A percentile compares a stretch with the other conserved stretches of the same genome.
These are phyloP conservation scores for Hsuehochloa calcarea DNA, from an alignment of 176 grass and related monocot genomes.

Conservation along the genomic window DNA sequence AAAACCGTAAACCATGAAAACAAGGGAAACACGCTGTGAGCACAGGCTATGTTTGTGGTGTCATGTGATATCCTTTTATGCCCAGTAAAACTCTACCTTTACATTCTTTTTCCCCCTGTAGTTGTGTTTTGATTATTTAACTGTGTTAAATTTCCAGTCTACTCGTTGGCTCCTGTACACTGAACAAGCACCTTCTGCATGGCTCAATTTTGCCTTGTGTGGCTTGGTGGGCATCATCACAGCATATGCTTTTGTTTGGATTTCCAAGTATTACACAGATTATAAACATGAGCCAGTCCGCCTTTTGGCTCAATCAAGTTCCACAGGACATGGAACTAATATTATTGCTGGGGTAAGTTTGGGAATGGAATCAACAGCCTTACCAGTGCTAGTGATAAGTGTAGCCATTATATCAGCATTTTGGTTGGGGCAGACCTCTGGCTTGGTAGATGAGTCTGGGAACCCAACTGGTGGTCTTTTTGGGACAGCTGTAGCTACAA, in stretches of 20 bases:
- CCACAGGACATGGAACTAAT: slow-evolving; percentile 98
- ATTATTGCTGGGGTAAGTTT: slow-evolving; percentile 96
- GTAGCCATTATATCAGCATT: slow-evolving; percentile 83
- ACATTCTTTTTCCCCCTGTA: background rate
- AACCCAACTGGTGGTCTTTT: slow-evolving; percentile 91
- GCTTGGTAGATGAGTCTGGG: slow-evolving; percentile 79
- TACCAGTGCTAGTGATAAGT: slow-evolving; percentile 92
- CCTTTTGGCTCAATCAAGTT: slow-evolving; percentile 76
- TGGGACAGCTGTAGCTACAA: slow-evolving; percentile 96
- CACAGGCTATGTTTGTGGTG: background rate
- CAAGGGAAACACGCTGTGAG: background rate
- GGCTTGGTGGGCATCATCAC: slow-evolving; percentile 95
- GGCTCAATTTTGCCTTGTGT: slow-evolving; percentile 91
- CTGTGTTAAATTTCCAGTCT: slow-evolving; percentile 56
- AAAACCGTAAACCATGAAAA: background rate
- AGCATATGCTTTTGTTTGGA: slow-evolving; percentile 96
- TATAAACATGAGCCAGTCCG: slow-evolving; percentile 92
- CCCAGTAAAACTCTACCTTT: background rate
- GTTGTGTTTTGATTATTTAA: slow-evolving; percentile 19
- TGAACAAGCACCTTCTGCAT: slow-evolving; percentile 96
- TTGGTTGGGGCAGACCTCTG: slow-evolving; percentile 90
- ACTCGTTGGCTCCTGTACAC: slow-evolving; percentile 98
- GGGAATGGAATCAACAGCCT: slow-evolving; percentile 89
- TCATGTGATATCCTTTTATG: background rate
- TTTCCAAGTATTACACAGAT: slow-evolving; percentile 98